Conservation (phyloP, 352 stramenopile genomes). For the Peronospora destructor region DNA sequence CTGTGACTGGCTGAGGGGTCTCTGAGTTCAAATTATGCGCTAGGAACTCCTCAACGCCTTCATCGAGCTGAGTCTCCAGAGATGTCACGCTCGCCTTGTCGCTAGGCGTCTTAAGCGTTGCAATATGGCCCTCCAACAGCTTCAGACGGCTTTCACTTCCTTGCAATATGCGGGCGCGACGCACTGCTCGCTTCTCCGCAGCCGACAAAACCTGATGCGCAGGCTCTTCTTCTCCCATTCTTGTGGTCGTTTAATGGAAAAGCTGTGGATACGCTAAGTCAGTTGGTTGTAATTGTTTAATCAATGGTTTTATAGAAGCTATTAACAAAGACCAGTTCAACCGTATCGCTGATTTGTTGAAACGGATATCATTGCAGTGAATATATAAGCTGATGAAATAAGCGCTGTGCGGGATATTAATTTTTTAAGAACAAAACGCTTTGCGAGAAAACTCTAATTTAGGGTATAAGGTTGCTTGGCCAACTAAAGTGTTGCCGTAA, state of each 20-base stretch:
- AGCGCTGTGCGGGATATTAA: too few species aligned
- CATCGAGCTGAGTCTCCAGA: conserved; percentile 39
- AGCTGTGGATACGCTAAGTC: too few species aligned
- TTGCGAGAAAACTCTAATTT: too few species aligned
- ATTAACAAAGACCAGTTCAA: too few species aligned
- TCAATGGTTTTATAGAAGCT: too few species aligned
- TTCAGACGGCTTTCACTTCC: conserved; percentile 54
- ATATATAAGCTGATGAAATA: too few species aligned
- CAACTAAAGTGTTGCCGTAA: too few species aligned
- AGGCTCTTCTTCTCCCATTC: neutral
- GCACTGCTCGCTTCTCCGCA: conserved; percentile 58
- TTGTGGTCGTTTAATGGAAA: neutral
- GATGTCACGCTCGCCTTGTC: conserved; percentile 10
- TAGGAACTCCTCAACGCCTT: conserved; percentile 41
- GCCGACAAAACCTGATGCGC: conserved; percentile 9
- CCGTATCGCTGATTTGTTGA: too few species aligned
- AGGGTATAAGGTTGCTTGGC: too few species aligned
- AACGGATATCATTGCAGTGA: too few species aligned
- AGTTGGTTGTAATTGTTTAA: too few species aligned
- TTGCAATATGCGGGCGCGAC: conserved; percentile 58
- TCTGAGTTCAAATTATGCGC: conserved; percentile 2
- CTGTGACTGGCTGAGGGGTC: neutral
- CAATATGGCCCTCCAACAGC: conserved; percentile 58
- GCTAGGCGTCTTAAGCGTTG: conserved; percentile 37
- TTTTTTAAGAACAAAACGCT: too few species aligned